Evolutionary conservation across 2,329 filamentous ascomycete species (phyloP), one percentile per base, ranked within the genome.

Genomic region (Pseudocercospora ulei): DNA sequence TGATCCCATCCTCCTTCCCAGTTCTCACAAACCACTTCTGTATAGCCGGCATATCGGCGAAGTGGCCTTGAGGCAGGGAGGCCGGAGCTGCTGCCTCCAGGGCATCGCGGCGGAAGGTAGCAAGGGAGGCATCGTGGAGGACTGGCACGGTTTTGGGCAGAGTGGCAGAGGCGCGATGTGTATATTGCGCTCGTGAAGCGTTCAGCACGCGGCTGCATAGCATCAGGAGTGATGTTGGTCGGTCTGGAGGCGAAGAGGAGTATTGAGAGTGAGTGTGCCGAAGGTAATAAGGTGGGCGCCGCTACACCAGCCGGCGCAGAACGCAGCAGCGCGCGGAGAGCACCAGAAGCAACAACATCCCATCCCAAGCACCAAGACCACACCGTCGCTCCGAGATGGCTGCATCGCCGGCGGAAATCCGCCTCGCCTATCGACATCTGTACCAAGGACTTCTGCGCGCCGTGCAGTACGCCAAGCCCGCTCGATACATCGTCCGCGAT

Each of bases 391-490:
- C 13, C 14, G 16, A 35, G 13, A 51, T 51, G 44, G 40, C 29
- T 24, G 30, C 29, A 11, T 25, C 42, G 18, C 39, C 38, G 12
- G 13, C 17, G 4, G 43, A 51, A 30, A 34, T 56, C 7, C 18
- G 52, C 13, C 47, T 42, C 9, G 49, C 53, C 30, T 90, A 88
- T 62, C 73, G 83, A 44, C 67, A 73, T 41, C 67, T 90, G 20
- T 80, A 81, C 56, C 75, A 78, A 36, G 69, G 69, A 4, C 65
- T 73, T 11, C 68, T 87, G n/a, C 73, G 69, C 18, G 83, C 81
- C 3, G 74, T 88, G 13, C 76, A 80, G 47, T 82, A 76, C 64
- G 73, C 81, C 8, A 71, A 72, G 46, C 82, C 82, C 9, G 72
- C 76, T 18, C 76, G 81, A 38, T 79, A 68, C 59, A 65, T 72